These are phyloP conservation scores for Penicillium sp. DNA, from an alignment of 2,329 filamentous ascomycete genomes.

Conservation along the genomic window DNA sequence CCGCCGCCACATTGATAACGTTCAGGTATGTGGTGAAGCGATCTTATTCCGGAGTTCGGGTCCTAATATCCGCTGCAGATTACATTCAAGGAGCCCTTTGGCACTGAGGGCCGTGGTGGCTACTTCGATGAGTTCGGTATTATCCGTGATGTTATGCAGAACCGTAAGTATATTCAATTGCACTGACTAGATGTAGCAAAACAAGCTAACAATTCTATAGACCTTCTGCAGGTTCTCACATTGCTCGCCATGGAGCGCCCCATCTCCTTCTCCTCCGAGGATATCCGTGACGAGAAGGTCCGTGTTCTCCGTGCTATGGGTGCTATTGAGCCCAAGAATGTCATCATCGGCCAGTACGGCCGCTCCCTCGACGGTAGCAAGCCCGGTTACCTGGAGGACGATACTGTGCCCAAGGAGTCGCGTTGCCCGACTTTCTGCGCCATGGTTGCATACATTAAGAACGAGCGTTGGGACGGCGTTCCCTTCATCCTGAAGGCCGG, in stretches of 20 bases:
- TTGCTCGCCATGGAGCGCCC: conserved; percentile 97
- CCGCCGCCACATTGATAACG: conserved; percentile 97
- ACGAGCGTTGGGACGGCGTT: conserved; percentile 98
- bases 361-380: conserved; percentile 94
- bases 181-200: neutral
- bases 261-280: conserved; percentile 96
- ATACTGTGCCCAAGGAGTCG: conserved; percentile 95
- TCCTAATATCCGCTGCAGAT: conserved; percentile 53
- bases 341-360: conserved; percentile 98
- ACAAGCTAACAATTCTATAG: conserved; percentile 30
- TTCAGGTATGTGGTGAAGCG: conserved; percentile 59
- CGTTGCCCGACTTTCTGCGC: conserved; percentile 98
- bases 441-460: conserved; percentile 97
- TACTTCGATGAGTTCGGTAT: conserved; percentile 99
- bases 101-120: conserved; percentile 93
- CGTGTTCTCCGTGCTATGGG: conserved; percentile 91
- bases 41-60: neutral
- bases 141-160: conserved; percentile 99
- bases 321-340: conserved; percentile 96
- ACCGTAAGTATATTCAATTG: conserved; percentile 56
- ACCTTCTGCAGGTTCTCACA: conserved; percentile 92
- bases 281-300: conserved; percentile 97
- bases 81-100: conserved; percentile 98
- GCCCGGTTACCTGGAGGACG: conserved; percentile 97
- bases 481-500: conserved; percentile 99